Base-by-base conservation (phyloP, 495 filamentous ascomycete species). In the Penicillium arizonense region DNA sequence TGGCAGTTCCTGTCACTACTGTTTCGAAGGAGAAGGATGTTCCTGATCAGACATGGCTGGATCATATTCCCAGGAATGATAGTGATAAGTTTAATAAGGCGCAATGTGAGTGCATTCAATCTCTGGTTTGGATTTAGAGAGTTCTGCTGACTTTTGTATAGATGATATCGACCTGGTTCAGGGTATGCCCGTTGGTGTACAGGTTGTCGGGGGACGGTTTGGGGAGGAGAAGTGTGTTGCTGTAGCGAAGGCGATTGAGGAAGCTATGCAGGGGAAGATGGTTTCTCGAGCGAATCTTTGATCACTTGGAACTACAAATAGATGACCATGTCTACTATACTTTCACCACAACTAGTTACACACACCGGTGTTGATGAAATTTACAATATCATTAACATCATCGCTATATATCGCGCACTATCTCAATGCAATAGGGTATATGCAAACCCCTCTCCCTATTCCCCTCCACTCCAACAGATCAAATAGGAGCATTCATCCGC, bases 161-260 rank as follows among this genome's bases (percentile, higher is more conserved):
- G 72, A 73, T 67, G 73, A 78, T 58, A 58, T 75, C 3, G 60
- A 77, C 18, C 41, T 77, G 5, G 74, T 78, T 14, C 67, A 79
- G 50, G 75, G 66, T 53, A 79, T 81, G 61, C 82, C 80, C 14
- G 69, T 84, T 18, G 74, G 75, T 7, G 58, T 83, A 44, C 82
- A 85, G 63, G 64, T 83, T 58, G 74, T 85, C 13, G 77, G 73
- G 2, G 64, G 77, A 16, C 70, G 66, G 47, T 78, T 65, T 48
- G 72, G 71, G 5, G 77, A 80, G 43, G 77, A 80, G 55, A 78
- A 65, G 50, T 71, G 72, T 32, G 67, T 78, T 53, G 69, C 73
- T 13, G 72, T 77, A 37, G 76, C 70, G 1, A 75, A 75, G 61
- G 70, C 60, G 0, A 66, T 66, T 48, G 60, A 63, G 21, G 57